Base-by-base conservation (phyloP, 2,329 filamentous ascomycete genomes). In the Ceratocystis variospora region DNA sequence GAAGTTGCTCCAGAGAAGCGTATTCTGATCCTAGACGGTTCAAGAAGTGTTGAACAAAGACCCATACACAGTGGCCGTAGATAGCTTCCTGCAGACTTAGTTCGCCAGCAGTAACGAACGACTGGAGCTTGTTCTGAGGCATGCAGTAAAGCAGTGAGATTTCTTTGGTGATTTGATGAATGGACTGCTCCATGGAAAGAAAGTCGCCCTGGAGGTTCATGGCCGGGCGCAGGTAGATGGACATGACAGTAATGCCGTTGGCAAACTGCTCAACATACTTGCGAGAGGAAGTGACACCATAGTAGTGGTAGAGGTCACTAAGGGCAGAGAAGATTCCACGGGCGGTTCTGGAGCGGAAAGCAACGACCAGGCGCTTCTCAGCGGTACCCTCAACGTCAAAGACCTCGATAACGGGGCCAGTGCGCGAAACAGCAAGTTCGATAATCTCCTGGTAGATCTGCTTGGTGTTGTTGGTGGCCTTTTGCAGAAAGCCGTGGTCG, bases 241-340 rank as follows among this genome's bases (percentile, higher is more conserved):
- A 96, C 82, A 97, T 96, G 76, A 97, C 88, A 15, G 90, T 96
- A 75, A 96, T 95, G 69, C 94, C 94, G 76, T 99, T 99, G 73
- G 92, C 94, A 81, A 99, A 99, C 78, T 97, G 94, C 78, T 99
- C 90, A 61, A 99, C 89, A 73, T 99, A 99, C 79, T 99, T 99
- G 71, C 94, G 84, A 33, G 94, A 94, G 73, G 90, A 96, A 1
- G 94, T 99, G 69, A 97, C 83, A 55, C 94, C 93, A 74, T 99
- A 99, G 83, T 96, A 97, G 79, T 99, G 94, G 79, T 99, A 99
- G 46, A 99, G 81, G 75, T 97, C 92, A 70, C 90, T 96, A 71
- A 99, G 79, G 33, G 94, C 91, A 71, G 92, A 96, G 82, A 99
- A 99, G 72, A 99, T 80, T 69, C 94, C 94, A 71, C 90, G 83